Base-by-base conservation (phyloP, 768 basidiomycete species). In the Trametes elegans region DNA sequence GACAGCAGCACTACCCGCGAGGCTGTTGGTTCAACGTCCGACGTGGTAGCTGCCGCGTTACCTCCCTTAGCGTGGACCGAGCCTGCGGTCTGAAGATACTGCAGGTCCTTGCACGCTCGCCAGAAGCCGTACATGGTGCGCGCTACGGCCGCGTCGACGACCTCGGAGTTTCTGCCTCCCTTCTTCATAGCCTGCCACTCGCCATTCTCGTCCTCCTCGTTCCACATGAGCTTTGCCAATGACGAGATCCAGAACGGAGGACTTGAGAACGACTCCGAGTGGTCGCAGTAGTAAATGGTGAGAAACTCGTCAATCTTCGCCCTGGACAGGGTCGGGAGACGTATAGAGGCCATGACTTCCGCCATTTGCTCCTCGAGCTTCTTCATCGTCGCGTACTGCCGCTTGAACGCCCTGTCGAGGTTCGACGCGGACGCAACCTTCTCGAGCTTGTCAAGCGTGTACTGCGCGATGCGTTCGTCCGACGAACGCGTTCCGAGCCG, bases 401-500 rank as follows among this genome's bases (percentile, higher is more conserved):
- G 3, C 67, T 64, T 48, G 74, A 66, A 16, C 84, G 71, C 49
- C 14, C 51, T 19, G 19, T 58, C 57, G 6, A 58, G 45, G 0
- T 74, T 72, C 0, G 78, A 77, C 29, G 70, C 65, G 2, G 74
- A 71, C 0, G 73, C 73, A 29, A 70, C 67, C 62, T 59, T 65
- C 61, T 89, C 87, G 14, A 86, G 65, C 1, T 73, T 78, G 55
- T 86, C 80, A 14, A 91, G 75, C 3, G 79, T 82, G 65, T 76
- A 88, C 45, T 83, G 46, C 1, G 77, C 70, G n/a, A 88, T 80
- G 16, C 79, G 74, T 47, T 84, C 82, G 32, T 87, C 82, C 0
- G 76, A 66, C 0, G 85, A 77, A 14, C 83, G 78, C n/a, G 83
- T 77, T 0, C 90, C 90, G 7, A 90, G 74, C 0, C 90, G 83